Conservation (phyloP, 768 basidiomycete genomes). For the Rhodocollybia butyracea region DNA sequence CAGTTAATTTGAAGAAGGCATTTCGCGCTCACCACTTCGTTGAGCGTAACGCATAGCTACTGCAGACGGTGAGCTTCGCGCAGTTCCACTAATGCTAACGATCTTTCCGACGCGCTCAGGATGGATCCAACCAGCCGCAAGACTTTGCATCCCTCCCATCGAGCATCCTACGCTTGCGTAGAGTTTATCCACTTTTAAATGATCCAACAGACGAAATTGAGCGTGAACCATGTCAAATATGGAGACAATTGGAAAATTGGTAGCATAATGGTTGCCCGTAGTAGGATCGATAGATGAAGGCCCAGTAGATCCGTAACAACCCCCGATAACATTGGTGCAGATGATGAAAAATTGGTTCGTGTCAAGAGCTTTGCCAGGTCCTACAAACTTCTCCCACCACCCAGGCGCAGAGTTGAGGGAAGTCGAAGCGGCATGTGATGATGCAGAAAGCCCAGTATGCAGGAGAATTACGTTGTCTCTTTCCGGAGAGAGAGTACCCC, state of each 20-base stretch:
- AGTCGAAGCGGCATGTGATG: slow-evolving; percentile 90
- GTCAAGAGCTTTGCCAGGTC: slow-evolving; percentile 91
- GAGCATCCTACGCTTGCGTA: slow-evolving; percentile 94
- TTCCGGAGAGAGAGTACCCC: slow-evolving; percentile 81
- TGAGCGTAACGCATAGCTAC: slow-evolving; percentile 97
- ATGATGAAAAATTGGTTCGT: slow-evolving; percentile 90
- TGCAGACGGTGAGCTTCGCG: slow-evolving; percentile 85
- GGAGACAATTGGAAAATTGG: slow-evolving; percentile 85
- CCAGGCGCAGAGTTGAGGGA: slow-evolving; percentile 73
- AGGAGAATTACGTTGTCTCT: slow-evolving; percentile 90
- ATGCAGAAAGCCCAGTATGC: slow-evolving; percentile 94
- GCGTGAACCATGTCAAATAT: slow-evolving; percentile 98
- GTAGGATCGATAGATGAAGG: slow-evolving; percentile 79
- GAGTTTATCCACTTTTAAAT: slow-evolving; percentile 77
- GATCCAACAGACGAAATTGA: slow-evolving; percentile 83
- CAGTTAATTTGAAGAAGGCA: background rate
- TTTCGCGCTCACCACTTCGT: slow-evolving; percentile 84
- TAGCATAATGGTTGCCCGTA: slow-evolving; percentile 75
- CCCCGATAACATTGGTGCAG: slow-evolving; percentile 95
- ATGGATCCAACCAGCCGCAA: slow-evolving; percentile 91
- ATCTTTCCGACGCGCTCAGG: slow-evolving; percentile 88
- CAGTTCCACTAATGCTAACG: slow-evolving; percentile 93
- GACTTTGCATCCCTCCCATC: slow-evolving; percentile 98
- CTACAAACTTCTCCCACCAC: slow-evolving; percentile 99
- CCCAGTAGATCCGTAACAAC: slow-evolving; percentile 97